These are phyloP conservation scores for Mycotypha africana DNA, from an alignment of 371 early-diverging fungal genomes.

Conservation along the genomic window DNA sequence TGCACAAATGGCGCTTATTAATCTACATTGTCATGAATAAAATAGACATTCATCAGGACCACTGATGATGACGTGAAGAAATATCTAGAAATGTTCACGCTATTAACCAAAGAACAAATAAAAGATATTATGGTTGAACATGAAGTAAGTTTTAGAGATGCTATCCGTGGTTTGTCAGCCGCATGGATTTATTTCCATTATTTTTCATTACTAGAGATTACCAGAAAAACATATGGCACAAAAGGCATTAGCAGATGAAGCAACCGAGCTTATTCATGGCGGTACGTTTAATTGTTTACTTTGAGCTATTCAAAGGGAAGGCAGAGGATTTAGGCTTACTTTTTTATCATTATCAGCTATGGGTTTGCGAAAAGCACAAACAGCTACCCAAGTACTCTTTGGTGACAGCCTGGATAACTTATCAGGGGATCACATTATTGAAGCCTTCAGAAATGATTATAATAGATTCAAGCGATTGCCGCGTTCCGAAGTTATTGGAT, in stretches of 20 bases:
- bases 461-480: constrained; percentile 48
- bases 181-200: no score
- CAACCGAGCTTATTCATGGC: constrained; percentile 90
- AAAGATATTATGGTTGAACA: constrained; percentile 59
- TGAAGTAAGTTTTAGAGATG: constrained; percentile 41
- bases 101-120: constrained; percentile 60
- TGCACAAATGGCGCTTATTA: no score
- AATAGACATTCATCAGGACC: constrained; percentile 63
- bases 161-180: no score
- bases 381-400: constrained; percentile 70
- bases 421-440: constrained; percentile 53
- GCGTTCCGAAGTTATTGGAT: constrained; percentile 33
- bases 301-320: no score
- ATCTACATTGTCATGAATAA: neutral
- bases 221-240: constrained; percentile 76
- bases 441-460: constrained; percentile 66
- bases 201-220: constrained; percentile 2
- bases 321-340: neutral
- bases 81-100: constrained; percentile 77
- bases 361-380: constrained; percentile 57
- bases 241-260: constrained; percentile 71
- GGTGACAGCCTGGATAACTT: constrained; percentile 44
- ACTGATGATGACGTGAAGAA: constrained; percentile 76
- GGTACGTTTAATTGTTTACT: constrained; percentile 27
- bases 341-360: constrained; percentile 37